phyloP scores from a whole-genome alignment of 108 stramenopile species.

The Nitzschia palea region DNA sequence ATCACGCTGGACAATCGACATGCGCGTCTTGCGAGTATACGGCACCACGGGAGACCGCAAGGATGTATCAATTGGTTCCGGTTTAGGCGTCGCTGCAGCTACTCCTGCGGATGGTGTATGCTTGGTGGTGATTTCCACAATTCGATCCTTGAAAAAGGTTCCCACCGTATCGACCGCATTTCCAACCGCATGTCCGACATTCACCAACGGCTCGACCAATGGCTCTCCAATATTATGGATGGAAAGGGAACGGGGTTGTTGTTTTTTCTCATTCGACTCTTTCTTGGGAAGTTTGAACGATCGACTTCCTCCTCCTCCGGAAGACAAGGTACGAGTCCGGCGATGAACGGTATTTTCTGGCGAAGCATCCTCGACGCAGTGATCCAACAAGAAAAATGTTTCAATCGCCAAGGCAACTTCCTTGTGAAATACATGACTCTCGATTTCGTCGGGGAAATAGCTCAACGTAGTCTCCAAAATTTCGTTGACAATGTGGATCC shows the following conservation, averaged over 20 bases:
- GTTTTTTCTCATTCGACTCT: not conserved
- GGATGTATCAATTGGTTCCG: not conserved
- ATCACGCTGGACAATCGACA: constrained; percentile 14
- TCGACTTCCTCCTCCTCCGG: no score
- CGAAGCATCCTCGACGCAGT: constrained; percentile 30
- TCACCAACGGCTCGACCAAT: not conserved
- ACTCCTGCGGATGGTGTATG: not conserved
- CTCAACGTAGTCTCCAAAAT: constrained; percentile 41
- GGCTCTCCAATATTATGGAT: not conserved
- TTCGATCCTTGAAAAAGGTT: constrained; percentile 9
- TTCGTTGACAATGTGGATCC: constrained; percentile 37
- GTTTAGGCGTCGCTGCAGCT: not conserved
- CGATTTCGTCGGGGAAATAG: constrained; percentile 32
- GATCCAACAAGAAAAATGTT: constrained; percentile 56
- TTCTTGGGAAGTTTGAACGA: constrained; percentile 10
- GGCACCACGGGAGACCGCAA: constrained; percentile 44
- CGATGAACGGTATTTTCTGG: not conserved
- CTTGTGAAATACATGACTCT: constrained; percentile 16
- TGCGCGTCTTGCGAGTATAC: constrained; percentile 31
- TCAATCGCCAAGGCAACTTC: constrained; percentile 39
- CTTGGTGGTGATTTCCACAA: constrained; percentile 1
- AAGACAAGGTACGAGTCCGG: not conserved
- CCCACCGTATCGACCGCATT: constrained; percentile 14
- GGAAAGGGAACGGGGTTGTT: not conserved
- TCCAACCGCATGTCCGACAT: constrained; percentile 12